Evolutionary conservation across 2,329 filamentous ascomycete genomes (phyloP).

Genomic region (Fusarium pseudonygamai): DNA sequence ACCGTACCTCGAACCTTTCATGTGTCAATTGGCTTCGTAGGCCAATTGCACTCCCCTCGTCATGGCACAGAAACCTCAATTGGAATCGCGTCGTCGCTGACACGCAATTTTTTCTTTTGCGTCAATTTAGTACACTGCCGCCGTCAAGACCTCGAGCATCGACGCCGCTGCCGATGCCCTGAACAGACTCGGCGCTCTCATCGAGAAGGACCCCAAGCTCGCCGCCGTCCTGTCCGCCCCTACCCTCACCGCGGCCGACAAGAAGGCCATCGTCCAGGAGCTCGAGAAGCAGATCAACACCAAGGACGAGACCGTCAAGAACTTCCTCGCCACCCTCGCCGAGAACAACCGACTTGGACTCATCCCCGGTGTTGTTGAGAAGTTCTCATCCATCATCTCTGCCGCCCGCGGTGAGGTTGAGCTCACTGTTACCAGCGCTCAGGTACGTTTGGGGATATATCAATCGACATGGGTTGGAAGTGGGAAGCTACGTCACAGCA

Average conservation of each 20-base stretch:
- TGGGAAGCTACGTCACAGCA: constrained; percentile 23
- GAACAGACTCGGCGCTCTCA: constrained; percentile 72
- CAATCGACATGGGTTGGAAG: constrained; percentile 6
- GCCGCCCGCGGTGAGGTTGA: constrained; percentile 93
- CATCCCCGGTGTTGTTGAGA: constrained; percentile 82
- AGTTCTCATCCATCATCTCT: constrained; percentile 88
- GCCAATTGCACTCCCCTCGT: constrained; percentile 20
- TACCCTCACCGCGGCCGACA: constrained; percentile 81
- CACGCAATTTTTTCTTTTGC: constrained; percentile 43
- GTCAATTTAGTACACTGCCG: constrained; percentile 87
- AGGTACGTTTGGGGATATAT: constrained; percentile 64
- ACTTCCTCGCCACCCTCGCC: constrained; percentile 89
- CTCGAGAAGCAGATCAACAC: constrained; percentile 82
- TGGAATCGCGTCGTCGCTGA: constrained; percentile 37
- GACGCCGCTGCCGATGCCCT: constrained; percentile 87
- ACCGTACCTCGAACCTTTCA: not conserved
- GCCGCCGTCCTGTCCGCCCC: constrained; percentile 78
- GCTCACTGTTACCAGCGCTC: constrained; percentile 88
- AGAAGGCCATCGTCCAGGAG: constrained; percentile 85
- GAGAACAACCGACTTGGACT: constrained; percentile 95
- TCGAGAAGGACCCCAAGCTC: constrained; percentile 88
- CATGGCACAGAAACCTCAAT: constrained; percentile 35
- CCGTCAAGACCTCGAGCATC: constrained; percentile 85
- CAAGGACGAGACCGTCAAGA: constrained; percentile 87
- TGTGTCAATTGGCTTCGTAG: constrained; percentile 36